Base-by-base conservation (phyloP, 768 basidiomycete genomes). In the Boletus subparvulus region DNA sequence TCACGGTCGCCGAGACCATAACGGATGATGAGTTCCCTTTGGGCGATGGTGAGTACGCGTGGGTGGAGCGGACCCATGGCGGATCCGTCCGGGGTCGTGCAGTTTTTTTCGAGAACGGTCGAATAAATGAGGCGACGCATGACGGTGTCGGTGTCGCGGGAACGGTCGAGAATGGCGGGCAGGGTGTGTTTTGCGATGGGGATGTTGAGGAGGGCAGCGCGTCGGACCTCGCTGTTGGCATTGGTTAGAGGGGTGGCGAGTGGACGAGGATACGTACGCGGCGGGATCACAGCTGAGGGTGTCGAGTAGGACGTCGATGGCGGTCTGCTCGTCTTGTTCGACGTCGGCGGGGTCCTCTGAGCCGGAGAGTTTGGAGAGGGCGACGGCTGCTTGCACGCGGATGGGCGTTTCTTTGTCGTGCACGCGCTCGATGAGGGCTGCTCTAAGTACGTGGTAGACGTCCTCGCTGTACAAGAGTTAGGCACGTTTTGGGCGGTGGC, bases 1-100 rank as follows among this genome's bases (percentile, higher is more conserved):
- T 97, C 93, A 28, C 96, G 83, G 72, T 98, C 96, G 0, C 90
- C 87, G 3, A 98, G 77, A 2, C 96, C 96, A 65, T 90, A 85
- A 19, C 82, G 80, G 3, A 96, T 83, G 46, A 96, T 82, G 24
- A 82, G 75, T 64, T 93, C 90, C 12, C 94, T 78, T 63, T 95
- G 90, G 0, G 80, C 73, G 28, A 91, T 84, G 2, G 80, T 82
- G 39, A 98, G 75, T 4, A 77, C 77, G 3, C 81, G 77, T 1
- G 88, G 88, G 59, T 94, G 84, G 1, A 84, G 80, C 3, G 80
- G 73, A 2, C 83, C 83, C 46, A 85, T 78, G 61, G 60, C 77
- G 71, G 39, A 69, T 4, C 58, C 60, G 17, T 72, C 68, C 2
- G 54, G 35, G 14, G 56, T 59, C 13, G 62, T 61, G 60, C 78